Base-by-base conservation (phyloP, 148 eudicot species). In the Pouteria glomerata region DNA sequence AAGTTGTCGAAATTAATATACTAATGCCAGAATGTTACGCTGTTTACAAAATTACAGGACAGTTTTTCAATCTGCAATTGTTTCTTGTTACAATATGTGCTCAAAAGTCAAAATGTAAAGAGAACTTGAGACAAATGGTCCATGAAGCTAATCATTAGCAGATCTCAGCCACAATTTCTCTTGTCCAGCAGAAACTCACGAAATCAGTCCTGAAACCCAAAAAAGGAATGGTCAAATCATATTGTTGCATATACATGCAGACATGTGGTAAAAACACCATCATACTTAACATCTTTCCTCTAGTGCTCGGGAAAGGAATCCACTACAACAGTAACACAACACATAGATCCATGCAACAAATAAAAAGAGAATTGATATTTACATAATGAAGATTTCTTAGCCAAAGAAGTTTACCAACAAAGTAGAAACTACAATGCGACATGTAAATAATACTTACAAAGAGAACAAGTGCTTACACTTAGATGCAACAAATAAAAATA, bases 41-140 rank as follows among this genome's bases (percentile, higher is more conserved):
- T 57, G 67, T 59, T 74, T 66, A 67, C 72, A 74, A 50, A 66
- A 74, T 67, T 74, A 74, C 77, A 74, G 64, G 77, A 66, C 66
- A 74, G 58, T 58, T 67, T 74, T 67, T 69, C 77, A 58, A 74
- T 66, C 77, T 57, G 77, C 66, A 74, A 67, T 64, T 64, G 70
- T 51, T 53, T 74, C 77, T 56, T 58, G 77, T 74, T 74, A 74
- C 77, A 74, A 55, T 21, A 34, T 74, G 58, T 67, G 72, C 66
- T 74, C 77, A 66, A 74, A 65, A 67, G 77, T 57, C 77, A 74
- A 74, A 74, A 74, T 51, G 53, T 47, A 67, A 66, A 74, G 30
- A 39, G 24, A 48, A 55, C 55, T 56, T 35, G 24, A 74, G 64
- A 74, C 66, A 74, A 34, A 42, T 21, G 48, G 57, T 74, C n/a